Base-by-base conservation (phyloP, 768 basidiomycete species). In the Pleurotus tuber-regium region DNA sequence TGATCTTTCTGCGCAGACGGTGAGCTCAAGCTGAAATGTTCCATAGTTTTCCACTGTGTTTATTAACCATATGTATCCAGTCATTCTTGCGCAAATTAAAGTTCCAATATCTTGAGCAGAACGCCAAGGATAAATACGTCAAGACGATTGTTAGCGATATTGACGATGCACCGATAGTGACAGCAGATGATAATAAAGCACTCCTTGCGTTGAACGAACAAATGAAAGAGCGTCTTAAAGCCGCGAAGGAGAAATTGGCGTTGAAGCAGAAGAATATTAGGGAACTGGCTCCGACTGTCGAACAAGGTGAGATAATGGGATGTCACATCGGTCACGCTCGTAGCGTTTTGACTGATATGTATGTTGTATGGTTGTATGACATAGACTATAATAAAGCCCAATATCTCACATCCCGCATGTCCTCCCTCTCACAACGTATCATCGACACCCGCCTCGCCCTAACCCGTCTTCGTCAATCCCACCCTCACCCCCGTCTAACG, bases 101-200 rank as follows among this genome's bases (percentile, higher is more conserved):
- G 67, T 92, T 91, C 61, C 87, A 89, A 56, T 93, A 92, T 62
- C 71, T 93, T 14, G 91, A 96, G 61, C 89, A 92, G 65, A 89
- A 92, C 57, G 89, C 93, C 2, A 96, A 95, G 63, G 83, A 91
- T 59, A 85, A 87, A 66, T 95, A 94, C 61, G 77, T 93, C 59
- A 87, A 87, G 64, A 84, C 83, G 0, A 92, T 95, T 59, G 86
- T 92, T 43, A 89, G 85, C 62, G 87, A 93, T 55, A 83, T 82
- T 50, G 84, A 90, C 59, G 89, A 94, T 52, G 88, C 90, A 0
- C 87, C 87, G 2, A 80, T 84, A 53, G 82, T 93, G 33, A 87
- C 86, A 4, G 83, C 83, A 6, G 86, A 86, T n/a, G 84, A 87
- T 54, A 94, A 93, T 59, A 82, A 86, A 54, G 77, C 76, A 18